phyloP scores from a whole-genome alignment of 139 green algal genomes.

The Chlamydomonas sphaeroides region DNA sequence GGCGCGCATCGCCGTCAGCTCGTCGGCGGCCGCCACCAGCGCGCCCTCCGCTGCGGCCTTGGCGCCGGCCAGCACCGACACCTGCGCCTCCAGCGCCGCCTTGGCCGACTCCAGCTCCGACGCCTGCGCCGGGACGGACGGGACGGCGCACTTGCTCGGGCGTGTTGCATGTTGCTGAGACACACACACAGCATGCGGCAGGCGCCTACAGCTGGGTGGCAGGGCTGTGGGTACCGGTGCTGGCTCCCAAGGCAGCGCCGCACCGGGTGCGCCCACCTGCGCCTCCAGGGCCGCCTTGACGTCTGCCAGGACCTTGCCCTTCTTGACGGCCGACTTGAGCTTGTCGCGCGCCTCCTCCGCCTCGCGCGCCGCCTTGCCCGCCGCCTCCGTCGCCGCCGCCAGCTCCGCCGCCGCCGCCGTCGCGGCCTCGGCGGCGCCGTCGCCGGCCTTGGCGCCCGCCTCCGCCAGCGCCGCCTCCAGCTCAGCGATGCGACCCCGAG shows the following conservation, averaged over 20 bases:
- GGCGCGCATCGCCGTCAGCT: background rate
- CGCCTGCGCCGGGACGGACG: too few species aligned
- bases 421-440: background rate
- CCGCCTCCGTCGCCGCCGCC: constrained; percentile 8
- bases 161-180: too few species aligned
- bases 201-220: too few species aligned
- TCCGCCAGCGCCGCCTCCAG: constrained; percentile 14
- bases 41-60: background rate
- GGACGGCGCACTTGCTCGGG: too few species aligned
- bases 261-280: too few species aligned
- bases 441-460: background rate
- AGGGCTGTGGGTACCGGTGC: too few species aligned
- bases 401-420: background rate
- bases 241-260: too few species aligned
- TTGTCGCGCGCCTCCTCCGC: constrained; percentile 37
- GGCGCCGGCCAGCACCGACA: background rate
- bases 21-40: background rate
- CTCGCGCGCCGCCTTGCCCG: background rate
- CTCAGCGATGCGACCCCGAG: constrained; percentile 3
- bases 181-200: too few species aligned
- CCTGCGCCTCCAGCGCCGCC: background rate
- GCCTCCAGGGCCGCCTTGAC: background rate
- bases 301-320: constrained; percentile 36
- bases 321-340: constrained; percentile 39
- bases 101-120: constrained; percentile 13